Evolutionary conservation across 495 filamentous ascomycete species (phyloP).

Genomic region (Stereocaulon alpinum): DNA sequence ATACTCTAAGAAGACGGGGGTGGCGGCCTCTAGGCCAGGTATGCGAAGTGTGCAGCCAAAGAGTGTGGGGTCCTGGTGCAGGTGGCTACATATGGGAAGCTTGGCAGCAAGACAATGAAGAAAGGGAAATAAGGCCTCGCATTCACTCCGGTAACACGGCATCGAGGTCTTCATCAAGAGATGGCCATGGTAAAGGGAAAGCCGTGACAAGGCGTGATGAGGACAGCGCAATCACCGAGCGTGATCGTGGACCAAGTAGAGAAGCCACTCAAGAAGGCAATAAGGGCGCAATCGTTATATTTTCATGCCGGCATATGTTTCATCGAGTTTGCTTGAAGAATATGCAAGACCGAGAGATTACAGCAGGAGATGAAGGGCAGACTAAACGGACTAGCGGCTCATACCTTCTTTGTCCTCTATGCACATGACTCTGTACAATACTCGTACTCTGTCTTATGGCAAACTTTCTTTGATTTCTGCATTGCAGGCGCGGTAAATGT

Average conservation of each 20-base stretch:
- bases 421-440: conserved; percentile 25
- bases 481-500: not conserved
- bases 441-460: not conserved
- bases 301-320: conserved; percentile 46
- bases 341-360: conserved; percentile 16
- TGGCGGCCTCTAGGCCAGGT: conserved; percentile 80
- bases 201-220: conserved; percentile 8
- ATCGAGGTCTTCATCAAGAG: conserved; percentile 1
- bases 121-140: conserved; percentile 20
- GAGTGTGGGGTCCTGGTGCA: conserved; percentile 84
- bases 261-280: not conserved
- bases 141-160: not conserved
- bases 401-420: conserved; percentile 34
- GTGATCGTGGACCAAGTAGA: not conserved
- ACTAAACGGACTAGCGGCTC: conserved; percentile 21
- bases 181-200: conserved; percentile 16
- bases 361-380: conserved; percentile 7
- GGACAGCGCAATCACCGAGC: not conserved
- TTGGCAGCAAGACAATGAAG: conserved; percentile 58
- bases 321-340: conserved; percentile 39
- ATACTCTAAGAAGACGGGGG: conserved; percentile 66
- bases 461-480: not conserved
- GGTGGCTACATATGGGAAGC: conserved; percentile 67
- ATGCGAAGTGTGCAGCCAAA: conserved; percentile 74
- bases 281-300: conserved; percentile 36